phyloP scores from a whole-genome alignment of 345 rosid species.

The Combretum micranthum region DNA sequence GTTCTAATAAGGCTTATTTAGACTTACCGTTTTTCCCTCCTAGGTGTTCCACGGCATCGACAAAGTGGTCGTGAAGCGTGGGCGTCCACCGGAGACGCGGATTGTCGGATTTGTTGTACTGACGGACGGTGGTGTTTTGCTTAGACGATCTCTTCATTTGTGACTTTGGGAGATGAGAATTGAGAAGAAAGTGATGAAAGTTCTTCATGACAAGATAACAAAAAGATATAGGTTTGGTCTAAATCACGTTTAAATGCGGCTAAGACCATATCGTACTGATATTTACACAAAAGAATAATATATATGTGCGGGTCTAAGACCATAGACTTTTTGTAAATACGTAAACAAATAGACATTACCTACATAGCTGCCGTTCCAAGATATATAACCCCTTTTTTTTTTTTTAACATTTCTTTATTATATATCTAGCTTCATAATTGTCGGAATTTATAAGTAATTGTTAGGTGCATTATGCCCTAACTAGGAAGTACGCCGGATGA shows the following conservation, averaged over 20 bases:
- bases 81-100: constrained; percentile 44
- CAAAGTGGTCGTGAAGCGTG: constrained; percentile 35
- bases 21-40: constrained; percentile 46
- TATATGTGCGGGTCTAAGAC: constrained; percentile 17
- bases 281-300: neutral
- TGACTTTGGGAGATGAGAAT: constrained; percentile 5
- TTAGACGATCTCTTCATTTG: constrained; percentile 10
- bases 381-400: too few relatives aligned
- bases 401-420: too few relatives aligned
- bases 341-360: constrained; percentile 1
- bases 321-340: constrained; percentile 17
- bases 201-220: neutral
- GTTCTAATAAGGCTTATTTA: neutral
- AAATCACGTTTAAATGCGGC: constrained; percentile 7
- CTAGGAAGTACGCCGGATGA: too few relatives aligned
- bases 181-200: neutral
- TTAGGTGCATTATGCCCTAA: too few relatives aligned
- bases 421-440: too few relatives aligned
- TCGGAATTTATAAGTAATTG: too few relatives aligned
- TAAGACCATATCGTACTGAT: neutral
- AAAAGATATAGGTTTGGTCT: neutral
- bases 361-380: too few relatives aligned
- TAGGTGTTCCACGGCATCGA: constrained; percentile 24
- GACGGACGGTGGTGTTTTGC: constrained; percentile 16
- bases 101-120: constrained; percentile 32